Percentiles rank a stretch among this genome's conserved stretches.
phyloP scores from a whole-genome alignment of 441 rosid species.

The Breynia disticha region DNA sequence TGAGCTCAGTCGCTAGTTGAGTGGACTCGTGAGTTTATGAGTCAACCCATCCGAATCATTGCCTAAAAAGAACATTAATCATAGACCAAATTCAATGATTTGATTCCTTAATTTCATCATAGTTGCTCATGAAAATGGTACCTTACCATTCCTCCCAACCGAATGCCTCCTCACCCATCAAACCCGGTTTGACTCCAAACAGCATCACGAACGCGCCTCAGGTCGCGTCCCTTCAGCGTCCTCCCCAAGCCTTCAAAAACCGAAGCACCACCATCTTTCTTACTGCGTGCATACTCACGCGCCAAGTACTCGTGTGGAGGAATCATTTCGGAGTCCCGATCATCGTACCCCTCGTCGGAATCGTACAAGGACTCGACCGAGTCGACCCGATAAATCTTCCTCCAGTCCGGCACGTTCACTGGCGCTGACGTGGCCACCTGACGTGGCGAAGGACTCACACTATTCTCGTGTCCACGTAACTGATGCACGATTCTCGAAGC shows the following conservation, averaged over 20 bases:
- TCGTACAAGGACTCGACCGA: slow-evolving; percentile 73
- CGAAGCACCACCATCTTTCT: slow-evolving; percentile 41
- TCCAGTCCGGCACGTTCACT: slow-evolving; percentile 84
- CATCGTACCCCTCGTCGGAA: slow-evolving; percentile 48
- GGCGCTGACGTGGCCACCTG: slow-evolving; percentile 81
- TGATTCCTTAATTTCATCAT: no score
- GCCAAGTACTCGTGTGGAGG: slow-evolving; percentile 93
- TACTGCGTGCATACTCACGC: slow-evolving; percentile 34
- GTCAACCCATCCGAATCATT: no score
- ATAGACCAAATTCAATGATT: no score
- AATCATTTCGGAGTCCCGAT: slow-evolving; percentile 52
- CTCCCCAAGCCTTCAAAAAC: slow-evolving; percentile 69
- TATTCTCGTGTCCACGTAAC: slow-evolving; percentile 43
- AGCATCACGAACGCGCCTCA: slow-evolving; percentile 69
- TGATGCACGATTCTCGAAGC: slow-evolving; percentile 68
- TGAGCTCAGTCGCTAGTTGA: no score
- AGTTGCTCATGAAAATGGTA: no score
- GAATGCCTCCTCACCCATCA: slow-evolving; percentile 67
- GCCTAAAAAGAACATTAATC: no score
- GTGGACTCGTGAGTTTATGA: no score
- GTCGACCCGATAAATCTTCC: slow-evolving; percentile 63
- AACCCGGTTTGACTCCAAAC: slow-evolving; percentile 87
- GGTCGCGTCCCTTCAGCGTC: slow-evolving; percentile 69
- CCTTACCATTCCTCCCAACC: no score
- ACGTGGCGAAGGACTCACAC: slow-evolving; percentile 24